Evolutionary conservation across 1,284 basidiomycete genomes (phyloP).

Genomic region (Trametes pubescens): DNA sequence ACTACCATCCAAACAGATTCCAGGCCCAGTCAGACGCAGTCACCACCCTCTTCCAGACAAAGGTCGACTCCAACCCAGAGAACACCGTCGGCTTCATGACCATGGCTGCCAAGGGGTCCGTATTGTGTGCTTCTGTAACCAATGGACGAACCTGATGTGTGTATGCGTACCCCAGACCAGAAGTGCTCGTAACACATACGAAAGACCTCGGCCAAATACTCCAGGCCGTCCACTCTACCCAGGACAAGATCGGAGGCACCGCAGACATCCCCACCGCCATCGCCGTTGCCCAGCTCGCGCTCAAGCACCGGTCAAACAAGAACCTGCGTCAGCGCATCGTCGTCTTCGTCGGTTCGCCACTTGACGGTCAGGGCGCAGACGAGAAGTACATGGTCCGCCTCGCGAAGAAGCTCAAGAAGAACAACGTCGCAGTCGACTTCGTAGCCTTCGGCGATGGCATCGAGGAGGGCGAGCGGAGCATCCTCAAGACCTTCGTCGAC

Average conservation of each 20-base stretch:
- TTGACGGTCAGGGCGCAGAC: constrained; percentile 70
- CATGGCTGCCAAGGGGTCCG: constrained; percentile 94
- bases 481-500: constrained; percentile 82
- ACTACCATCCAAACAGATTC: constrained; percentile 89
- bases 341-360: constrained; percentile 91
- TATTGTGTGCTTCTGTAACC: neutral
- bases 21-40: constrained; percentile 94
- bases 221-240: constrained; percentile 76
- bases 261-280: constrained; percentile 91
- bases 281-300: constrained; percentile 92
- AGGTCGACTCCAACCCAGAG: constrained; percentile 96
- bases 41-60: constrained; percentile 90
- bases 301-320: constrained; percentile 99
- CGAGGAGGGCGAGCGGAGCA: constrained; percentile 68
- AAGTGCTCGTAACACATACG: constrained; percentile 95
- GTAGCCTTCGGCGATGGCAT: constrained; percentile 82
- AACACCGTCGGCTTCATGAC: constrained; percentile 98
- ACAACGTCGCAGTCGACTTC: constrained; percentile 96
- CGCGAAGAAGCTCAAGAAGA: constrained; percentile 99
- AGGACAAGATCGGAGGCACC: constrained; percentile 77
- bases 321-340: constrained; percentile 95
- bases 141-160: neutral
- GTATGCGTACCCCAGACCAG: constrained; percentile 64
- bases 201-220: constrained; percentile 95
- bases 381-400: constrained; percentile 85